Percentiles rank a stretch among this genome's conserved stretches.
Conservation (phyloP, 2,329 filamentous ascomycete species). For the Chrysosphaeria jannelii region DNA sequence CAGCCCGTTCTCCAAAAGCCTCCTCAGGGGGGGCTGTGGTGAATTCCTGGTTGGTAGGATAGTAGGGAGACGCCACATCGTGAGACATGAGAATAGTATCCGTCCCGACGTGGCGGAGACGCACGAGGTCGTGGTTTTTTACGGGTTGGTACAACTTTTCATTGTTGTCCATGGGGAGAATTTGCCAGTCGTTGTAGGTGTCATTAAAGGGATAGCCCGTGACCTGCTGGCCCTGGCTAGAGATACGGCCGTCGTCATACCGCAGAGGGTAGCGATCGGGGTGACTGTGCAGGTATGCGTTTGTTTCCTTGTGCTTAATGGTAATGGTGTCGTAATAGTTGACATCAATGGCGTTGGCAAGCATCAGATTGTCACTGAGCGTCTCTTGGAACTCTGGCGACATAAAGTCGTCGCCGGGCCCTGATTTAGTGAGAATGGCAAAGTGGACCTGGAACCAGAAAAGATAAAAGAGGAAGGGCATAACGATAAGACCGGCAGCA, state of each 20-base stretch:
- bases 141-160: constrained; percentile 31
- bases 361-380: constrained; percentile 78
- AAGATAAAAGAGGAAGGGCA: constrained; percentile 91
- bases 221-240: constrained; percentile 90
- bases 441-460: constrained; percentile 99
- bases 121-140: constrained; percentile 58
- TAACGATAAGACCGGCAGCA: constrained; percentile 54
- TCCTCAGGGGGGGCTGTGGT: constrained; percentile 50
- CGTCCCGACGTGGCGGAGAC: constrained; percentile 63
- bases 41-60: constrained; percentile 95
- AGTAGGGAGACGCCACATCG: constrained; percentile 88
- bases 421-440: constrained; percentile 58
- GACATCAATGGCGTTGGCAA: constrained; percentile 57
- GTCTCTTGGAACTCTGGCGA: constrained; percentile 94
- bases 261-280: constrained; percentile 65
- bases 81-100: constrained; percentile 71
- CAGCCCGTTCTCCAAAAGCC: constrained; percentile 40
- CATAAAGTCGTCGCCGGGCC: constrained; percentile 97
- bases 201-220: constrained; percentile 96
- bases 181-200: constrained; percentile 96
- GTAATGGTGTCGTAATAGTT: constrained; percentile 75
- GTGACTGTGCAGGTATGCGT: constrained; percentile 86
- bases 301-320: constrained; percentile 89
- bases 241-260: constrained; percentile 92
- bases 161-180: constrained; percentile 37